Conservation (phyloP, 129 eudicot species). For the Flaveria linearis region DNA sequence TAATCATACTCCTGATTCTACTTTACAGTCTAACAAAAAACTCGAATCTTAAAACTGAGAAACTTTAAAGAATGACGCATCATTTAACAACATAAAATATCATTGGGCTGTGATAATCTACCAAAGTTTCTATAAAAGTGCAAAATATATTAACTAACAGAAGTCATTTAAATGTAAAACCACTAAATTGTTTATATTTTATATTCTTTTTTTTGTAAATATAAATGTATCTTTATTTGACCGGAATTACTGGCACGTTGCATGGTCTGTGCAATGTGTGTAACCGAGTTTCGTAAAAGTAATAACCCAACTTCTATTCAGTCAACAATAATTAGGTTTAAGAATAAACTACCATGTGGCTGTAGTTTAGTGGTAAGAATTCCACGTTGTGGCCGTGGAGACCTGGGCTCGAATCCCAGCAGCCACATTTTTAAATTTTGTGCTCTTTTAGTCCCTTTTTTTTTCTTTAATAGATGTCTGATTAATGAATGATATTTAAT, state of each 20-base stretch:
- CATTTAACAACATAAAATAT: too few species aligned
- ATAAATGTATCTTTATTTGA: background rate
- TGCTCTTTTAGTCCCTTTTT: background rate
- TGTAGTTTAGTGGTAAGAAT: slow-evolving; percentile 99
- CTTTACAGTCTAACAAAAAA: too few species aligned
- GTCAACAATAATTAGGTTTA: too few species aligned
- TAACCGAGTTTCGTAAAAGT: background rate
- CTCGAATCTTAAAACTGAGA: too few species aligned
- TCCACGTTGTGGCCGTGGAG: slow-evolving; percentile 99
- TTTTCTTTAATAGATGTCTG: background rate
- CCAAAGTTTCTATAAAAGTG: too few species aligned
- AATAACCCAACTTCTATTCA: too few species aligned
- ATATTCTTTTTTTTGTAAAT: background rate
- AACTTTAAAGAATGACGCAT: too few species aligned
- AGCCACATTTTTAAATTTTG: slow-evolving; percentile 54
- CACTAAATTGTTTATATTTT: background rate
- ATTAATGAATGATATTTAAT: background rate
- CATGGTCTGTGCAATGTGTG: background rate
- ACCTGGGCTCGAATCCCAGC: slow-evolving; percentile 99
- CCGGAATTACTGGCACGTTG: background rate
- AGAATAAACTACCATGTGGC: slow-evolving; percentile 45
- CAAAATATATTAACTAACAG: too few species aligned
- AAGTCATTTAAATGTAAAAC: background rate
- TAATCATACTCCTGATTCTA: too few species aligned
- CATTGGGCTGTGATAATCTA: too few species aligned